Base-by-base conservation (phyloP, 805 yeast genomes). In the Sugiyamaella valdiviana region DNA sequence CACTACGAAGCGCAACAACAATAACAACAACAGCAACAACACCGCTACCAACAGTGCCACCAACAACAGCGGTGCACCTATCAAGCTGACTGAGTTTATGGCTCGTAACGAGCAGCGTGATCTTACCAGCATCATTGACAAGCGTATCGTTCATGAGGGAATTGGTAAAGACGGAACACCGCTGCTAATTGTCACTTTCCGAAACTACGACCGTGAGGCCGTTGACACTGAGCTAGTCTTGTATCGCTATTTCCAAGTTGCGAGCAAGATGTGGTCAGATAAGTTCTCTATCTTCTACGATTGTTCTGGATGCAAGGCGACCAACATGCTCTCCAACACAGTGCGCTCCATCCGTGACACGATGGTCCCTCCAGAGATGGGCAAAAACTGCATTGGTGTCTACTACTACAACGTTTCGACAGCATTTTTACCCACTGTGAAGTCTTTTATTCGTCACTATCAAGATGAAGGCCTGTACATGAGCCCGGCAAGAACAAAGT, bases 101-200 rank as follows among this genome's bases (percentile, higher is more conserved):
- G 75, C 79, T 21, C 80, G 79, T 48, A 75, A 80, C 65, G 71
- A 87, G 0, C 68, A 77, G 41, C 74, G 76, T 51, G 80, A 81
- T 51, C 64, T 74, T 9, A 76, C 75, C 3, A 53, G 61, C n/a
- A 62, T 72, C 5, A 58, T 68, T 19, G 77, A 76, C 14, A 57
- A 65, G 12, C 68, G 73, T 0, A 67, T 82, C 35, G 72, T 85
- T 9, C 79, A 77, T 45, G 87, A 79, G 53, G 78, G 85, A 1
- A 77, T 83, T 14, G 78, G 83, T 35, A 71, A 75, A 36, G 95
- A 85, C 59, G 95, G 95, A 12, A 65, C 78, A 0, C 95, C 93
- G 0, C 73, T 81, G 17, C 67, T 85, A 22, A 79, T 83, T 2
- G 21, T 76, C 78, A 39, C 71, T 73, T 53, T 61, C 6, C 63